These are phyloP conservation scores for Phaeophleospora eucalypticola DNA, from an alignment of 2,329 filamentous ascomycete genomes.

Conservation along the genomic window DNA sequence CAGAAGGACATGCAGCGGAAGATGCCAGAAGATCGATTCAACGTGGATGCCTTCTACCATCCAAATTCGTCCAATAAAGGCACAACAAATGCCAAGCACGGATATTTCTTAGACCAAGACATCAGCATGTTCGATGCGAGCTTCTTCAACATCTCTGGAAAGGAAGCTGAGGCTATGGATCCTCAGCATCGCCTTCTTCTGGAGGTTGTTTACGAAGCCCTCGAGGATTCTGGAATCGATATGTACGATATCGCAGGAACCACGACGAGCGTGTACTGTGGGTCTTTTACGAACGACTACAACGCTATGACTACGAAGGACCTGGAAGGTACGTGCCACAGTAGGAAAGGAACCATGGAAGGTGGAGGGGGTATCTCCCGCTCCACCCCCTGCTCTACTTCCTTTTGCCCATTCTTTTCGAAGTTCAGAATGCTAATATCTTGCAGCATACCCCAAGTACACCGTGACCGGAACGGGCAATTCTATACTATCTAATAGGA, in stretches of 20 bases:
- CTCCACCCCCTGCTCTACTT: too few relatives aligned
- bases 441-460: slow-evolving; percentile 32
- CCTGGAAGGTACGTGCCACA: too few relatives aligned
- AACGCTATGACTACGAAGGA: too few relatives aligned
- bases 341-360: too few relatives aligned
- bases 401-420: too few relatives aligned
- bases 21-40: not conserved
- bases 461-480: slow-evolving; percentile 27
- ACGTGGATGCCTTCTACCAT: not conserved
- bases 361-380: too few relatives aligned
- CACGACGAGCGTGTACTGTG: slow-evolving; percentile 38
- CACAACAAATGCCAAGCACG: not conserved
- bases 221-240: slow-evolving; percentile 21
- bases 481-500: slow-evolving; percentile 12
- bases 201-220: slow-evolving; percentile 8
- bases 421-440: too few relatives aligned
- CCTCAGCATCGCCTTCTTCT: slow-evolving; percentile 22
- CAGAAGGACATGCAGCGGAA: not conserved
- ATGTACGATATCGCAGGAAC: slow-evolving; percentile 18
- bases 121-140: slow-evolving; percentile 15
- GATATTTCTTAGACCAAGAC: slow-evolving; percentile 13
- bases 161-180: slow-evolving; percentile 20
- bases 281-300: slow-evolving; percentile 37
- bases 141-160: slow-evolving; percentile 19
- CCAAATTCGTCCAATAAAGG: not conserved